Percentiles rank a stretch among this genome's conserved stretches.
Conservation (phyloP, 768 basidiomycete genomes). For the Tulasnella sp. region DNA sequence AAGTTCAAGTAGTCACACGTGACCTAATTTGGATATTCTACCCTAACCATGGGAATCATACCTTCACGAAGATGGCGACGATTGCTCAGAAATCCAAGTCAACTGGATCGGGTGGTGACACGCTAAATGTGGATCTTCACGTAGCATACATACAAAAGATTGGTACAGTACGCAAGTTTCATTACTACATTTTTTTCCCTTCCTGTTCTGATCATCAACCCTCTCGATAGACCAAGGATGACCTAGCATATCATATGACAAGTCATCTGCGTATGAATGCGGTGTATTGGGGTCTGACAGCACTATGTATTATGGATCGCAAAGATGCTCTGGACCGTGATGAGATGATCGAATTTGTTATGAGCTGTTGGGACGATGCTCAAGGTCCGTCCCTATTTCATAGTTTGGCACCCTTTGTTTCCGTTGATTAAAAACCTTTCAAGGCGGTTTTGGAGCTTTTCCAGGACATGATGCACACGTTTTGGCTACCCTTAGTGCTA, state of each 20-base stretch:
- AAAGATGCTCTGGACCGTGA: slow-evolving; percentile 67
- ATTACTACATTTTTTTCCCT: not conserved
- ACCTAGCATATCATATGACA: slow-evolving; percentile 79
- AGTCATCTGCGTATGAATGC: slow-evolving; percentile 91
- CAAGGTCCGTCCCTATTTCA: slow-evolving; percentile 38
- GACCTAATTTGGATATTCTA: too few species aligned
- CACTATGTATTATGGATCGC: slow-evolving; percentile 66
- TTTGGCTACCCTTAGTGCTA: slow-evolving; percentile 73
- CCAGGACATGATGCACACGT: slow-evolving; percentile 89
- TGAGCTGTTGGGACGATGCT: slow-evolving; percentile 92
- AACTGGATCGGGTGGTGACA: slow-evolving; percentile 1
- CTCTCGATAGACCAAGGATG: slow-evolving; percentile 48
- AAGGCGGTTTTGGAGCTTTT: slow-evolving; percentile 86
- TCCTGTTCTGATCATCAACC: not conserved
- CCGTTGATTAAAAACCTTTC: not conserved
- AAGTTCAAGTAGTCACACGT: too few species aligned
- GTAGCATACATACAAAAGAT: slow-evolving; percentile 16
- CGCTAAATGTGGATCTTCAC: too few species aligned
- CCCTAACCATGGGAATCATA: too few species aligned
- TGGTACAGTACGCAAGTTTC: slow-evolving; percentile 25
- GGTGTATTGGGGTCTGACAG: slow-evolving; percentile 91
- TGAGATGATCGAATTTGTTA: slow-evolving; percentile 78
- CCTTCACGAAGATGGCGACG: too few species aligned
- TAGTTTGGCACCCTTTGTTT: not conserved
- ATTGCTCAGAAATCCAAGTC: not conserved